phyloP scores from a whole-genome alignment of 331 rosid species.

The Spiraea crenata region DNA sequence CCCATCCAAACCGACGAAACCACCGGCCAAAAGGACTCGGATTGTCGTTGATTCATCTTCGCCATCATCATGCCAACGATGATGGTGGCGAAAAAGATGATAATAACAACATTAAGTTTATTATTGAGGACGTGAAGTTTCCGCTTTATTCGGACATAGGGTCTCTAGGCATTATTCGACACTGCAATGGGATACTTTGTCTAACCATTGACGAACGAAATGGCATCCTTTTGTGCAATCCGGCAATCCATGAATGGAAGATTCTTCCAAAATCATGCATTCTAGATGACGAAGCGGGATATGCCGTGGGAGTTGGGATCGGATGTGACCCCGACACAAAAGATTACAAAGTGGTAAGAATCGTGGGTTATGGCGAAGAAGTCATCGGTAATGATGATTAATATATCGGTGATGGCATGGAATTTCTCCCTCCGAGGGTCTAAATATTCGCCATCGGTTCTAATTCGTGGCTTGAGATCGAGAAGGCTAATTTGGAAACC shows the following conservation, averaged over 20 bases:
- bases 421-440: background rate
- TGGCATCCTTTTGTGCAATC: background rate
- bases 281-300: background rate
- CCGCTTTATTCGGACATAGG: background rate
- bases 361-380: no score
- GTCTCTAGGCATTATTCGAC: no score
- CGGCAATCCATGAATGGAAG: background rate
- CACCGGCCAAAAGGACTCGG: background rate
- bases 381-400: no score
- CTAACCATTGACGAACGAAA: no score
- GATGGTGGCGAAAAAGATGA: no score
- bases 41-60: background rate
- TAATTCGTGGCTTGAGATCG: background rate
- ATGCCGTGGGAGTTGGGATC: background rate
- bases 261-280: background rate
- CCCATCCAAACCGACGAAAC: background rate
- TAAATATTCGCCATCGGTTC: background rate
- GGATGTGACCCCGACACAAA: background rate
- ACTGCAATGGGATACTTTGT: slow-evolving; percentile 1
- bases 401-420: no score
- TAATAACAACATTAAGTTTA: no score
- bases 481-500: background rate
- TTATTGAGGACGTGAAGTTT: background rate
- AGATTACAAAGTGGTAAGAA: background rate
- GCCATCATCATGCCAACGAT: background rate